Percentiles rank a stretch among this genome's conserved stretches.
phyloP scores from a whole-genome alignment of 2,329 filamentous ascomycete species.

The Blumeria graminis region DNA sequence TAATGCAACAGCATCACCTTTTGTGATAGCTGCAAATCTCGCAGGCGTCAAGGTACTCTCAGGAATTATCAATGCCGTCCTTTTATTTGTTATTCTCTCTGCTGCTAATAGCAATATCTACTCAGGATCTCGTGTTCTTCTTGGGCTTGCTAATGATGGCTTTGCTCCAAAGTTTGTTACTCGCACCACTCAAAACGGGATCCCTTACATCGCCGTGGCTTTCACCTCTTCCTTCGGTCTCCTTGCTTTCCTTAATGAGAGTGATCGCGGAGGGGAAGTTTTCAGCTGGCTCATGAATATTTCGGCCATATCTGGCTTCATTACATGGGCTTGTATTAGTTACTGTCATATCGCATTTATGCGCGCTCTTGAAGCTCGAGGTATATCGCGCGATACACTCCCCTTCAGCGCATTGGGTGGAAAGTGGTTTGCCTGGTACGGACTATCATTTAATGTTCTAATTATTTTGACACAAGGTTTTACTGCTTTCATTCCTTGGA shows the following conservation, averaged over 20 bases:
- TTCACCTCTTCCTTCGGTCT: conserved; percentile 32
- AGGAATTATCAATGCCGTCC: conserved; percentile 50
- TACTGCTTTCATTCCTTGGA: conserved; percentile 40
- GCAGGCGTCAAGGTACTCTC: conserved; percentile 40
- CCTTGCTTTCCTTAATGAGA: conserved; percentile 44
- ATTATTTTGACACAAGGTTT: conserved; percentile 47
- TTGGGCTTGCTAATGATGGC: conserved; percentile 38
- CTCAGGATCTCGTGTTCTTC: conserved; percentile 42
- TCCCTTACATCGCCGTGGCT: conserved; percentile 36
- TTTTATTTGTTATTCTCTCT: conserved; percentile 36
- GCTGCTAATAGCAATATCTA: conserved; percentile 60
- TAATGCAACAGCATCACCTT: conserved; percentile 36
- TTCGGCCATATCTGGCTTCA: conserved; percentile 42
- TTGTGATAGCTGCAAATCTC: conserved; percentile 32
- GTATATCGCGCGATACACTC: conserved; percentile 30
- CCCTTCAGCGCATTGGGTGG: conserved; percentile 37
- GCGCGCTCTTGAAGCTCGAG: conserved; percentile 29
- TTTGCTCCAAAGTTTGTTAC: conserved; percentile 36
- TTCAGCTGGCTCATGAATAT: conserved; percentile 56
- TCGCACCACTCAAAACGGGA: conserved; percentile 33
- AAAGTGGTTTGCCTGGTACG: conserved; percentile 40
- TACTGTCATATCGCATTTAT: conserved; percentile 41
- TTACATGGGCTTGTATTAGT: conserved; percentile 44
- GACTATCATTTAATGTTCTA: conserved; percentile 37
- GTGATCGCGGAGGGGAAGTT: conserved; percentile 29